Conservation (phyloP, 2,329 filamentous ascomycete genomes). For the Cryoendolithus antarcticus region DNA sequence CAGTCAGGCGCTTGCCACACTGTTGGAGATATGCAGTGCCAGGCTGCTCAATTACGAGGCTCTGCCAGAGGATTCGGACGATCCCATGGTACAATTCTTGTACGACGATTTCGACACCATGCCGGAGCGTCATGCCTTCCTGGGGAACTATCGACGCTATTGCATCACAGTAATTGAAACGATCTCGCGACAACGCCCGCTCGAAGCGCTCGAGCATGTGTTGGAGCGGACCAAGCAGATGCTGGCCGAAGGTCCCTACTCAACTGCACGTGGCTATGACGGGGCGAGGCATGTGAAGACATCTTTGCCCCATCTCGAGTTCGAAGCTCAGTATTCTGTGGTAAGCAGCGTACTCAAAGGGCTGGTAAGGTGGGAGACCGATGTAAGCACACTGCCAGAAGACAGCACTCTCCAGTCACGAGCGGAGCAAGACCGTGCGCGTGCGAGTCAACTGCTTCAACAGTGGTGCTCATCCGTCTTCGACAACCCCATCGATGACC, state of each 20-base stretch:
- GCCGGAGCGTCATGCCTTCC: constrained; percentile 85
- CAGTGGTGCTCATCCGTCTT: constrained; percentile 62
- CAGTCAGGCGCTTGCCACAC: constrained; percentile 53
- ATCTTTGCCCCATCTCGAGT: constrained; percentile 59
- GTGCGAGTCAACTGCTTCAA: constrained; percentile 26
- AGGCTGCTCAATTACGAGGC: constrained; percentile 80
- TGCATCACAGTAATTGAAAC: constrained; percentile 77
- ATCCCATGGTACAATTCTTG: constrained; percentile 69
- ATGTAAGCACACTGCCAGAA: constrained; percentile 19
- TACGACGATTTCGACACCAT: constrained; percentile 90
- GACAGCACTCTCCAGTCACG: constrained; percentile 38
- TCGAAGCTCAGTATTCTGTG: constrained; percentile 82
- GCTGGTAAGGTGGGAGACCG: constrained; percentile 65
- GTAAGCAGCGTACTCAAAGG: constrained; percentile 83
- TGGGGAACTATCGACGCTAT: constrained; percentile 90
- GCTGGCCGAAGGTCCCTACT: constrained; percentile 59
- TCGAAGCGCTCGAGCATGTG: constrained; percentile 79
- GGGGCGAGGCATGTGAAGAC: constrained; percentile 44
- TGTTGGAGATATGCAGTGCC: constrained; percentile 72
- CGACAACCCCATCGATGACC: constrained; percentile 53
- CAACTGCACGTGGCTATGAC: constrained; percentile 53
- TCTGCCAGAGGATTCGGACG: constrained; percentile 67
- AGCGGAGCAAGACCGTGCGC: constrained; percentile 50
- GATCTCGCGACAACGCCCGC: constrained; percentile 68
- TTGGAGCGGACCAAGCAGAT: constrained; percentile 65